These are phyloP conservation scores for Physaria fendleri DNA, from an alignment of 345 rosid genomes.

Conservation along the genomic window DNA sequence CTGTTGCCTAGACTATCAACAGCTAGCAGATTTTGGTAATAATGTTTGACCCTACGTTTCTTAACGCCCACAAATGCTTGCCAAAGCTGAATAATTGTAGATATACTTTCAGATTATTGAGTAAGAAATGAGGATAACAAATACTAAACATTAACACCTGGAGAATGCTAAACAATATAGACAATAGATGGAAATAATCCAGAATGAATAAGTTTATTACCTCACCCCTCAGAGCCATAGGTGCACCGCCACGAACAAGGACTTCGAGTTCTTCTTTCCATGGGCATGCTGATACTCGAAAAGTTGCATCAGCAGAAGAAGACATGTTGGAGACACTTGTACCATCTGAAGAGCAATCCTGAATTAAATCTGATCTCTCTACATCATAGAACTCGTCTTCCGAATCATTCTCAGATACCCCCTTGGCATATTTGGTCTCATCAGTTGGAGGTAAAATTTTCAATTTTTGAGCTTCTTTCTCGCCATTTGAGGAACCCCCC, in stretches of 20 bases:
- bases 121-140: neutral
- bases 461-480: conserved; percentile 35
- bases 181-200: neutral
- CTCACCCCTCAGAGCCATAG: conserved; percentile 98
- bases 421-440: conserved; percentile 47
- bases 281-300: conserved; percentile 45
- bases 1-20: conserved; percentile 43
- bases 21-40: conserved; percentile 70
- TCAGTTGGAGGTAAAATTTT: conserved; percentile 35
- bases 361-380: conserved; percentile 67
- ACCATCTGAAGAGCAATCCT: conserved; percentile 42
- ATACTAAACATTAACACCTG: neutral
- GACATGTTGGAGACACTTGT: conserved; percentile 27
- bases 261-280: conserved; percentile 95
- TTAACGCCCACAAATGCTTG: conserved; percentile 93
- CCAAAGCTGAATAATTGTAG: conserved; percentile 69
- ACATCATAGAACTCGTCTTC: conserved; percentile 93
- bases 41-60: conserved; percentile 71
- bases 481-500: conserved; percentile 31
- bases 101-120: conserved; percentile 14
- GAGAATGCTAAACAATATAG: neutral
- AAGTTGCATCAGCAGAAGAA: conserved; percentile 25
- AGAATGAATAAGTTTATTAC: conserved; percentile 34
- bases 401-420: conserved; percentile 68
- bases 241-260: conserved; percentile 94